Base-by-base conservation (phyloP, 1,284 basidiomycete species). In the Phellinidium pouzarii region DNA sequence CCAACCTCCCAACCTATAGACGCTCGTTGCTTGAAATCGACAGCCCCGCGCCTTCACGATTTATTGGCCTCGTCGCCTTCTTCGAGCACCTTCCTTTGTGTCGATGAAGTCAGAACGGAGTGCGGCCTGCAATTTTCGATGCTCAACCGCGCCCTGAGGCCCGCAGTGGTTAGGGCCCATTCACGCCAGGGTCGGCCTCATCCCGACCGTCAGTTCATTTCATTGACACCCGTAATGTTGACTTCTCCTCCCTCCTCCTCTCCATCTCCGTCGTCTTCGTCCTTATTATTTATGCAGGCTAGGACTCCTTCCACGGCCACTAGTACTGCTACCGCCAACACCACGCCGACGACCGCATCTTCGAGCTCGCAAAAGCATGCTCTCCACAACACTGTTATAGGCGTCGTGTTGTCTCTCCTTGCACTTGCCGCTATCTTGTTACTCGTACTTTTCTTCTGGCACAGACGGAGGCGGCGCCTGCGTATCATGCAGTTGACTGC, bases 401-500 rank as follows among this genome's bases (percentile, higher is more conserved):
- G 14, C 12, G 42, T 40, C 29, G 29, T 48, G n/a, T 27, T 26
- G n/a, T 25, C 31, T 9, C 14, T 52, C n/a, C 3, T 41, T 29
- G 52, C 17, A 14, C 36, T 48, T 27, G 3, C 29, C 17, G 40
- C 34, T 6, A 22, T 48, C 25, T 14, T 48, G n/a, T 20, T 53
- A 9, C 20, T 48, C 38, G 46, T 19, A 20, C 20, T 48, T 17
- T 29, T 53, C 17, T 44, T 43, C 41, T 53, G 52, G 52, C 38
- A 20, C 8, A 19, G 38, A 14, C 25, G 41, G 26, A 37, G 47
- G 23, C 34, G 45, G 20, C 52, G 52, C 12, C 26, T 53, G 44
- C 38, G 37, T 20, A 29, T 29, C 27, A 11, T 34, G 46, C 45
- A 49, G 42, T 46, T 43, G 38, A 29, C 38, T 14, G 46, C 52